phyloP scores from a whole-genome alignment of 106 monocot genomes.

The Xerophyta viscosa region DNA sequence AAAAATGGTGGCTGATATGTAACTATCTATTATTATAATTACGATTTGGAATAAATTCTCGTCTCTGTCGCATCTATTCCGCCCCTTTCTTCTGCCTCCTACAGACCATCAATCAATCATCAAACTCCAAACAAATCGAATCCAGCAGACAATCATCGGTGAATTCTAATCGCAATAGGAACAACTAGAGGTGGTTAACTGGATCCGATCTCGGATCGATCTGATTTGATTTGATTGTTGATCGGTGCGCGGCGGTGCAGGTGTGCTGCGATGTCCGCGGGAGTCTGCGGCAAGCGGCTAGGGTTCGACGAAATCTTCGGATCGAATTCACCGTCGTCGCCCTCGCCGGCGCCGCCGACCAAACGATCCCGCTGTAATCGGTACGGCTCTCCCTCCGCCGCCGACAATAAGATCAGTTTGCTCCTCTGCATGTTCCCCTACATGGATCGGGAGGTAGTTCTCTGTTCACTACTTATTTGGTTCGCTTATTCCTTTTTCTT shows the following conservation, averaged over 20 bases:
- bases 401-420: constrained; percentile 31
- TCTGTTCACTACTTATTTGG: background rate
- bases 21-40: too few relatives aligned
- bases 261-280: constrained; percentile 70
- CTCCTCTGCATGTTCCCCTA: constrained; percentile 48
- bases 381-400: constrained; percentile 28
- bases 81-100: too few relatives aligned
- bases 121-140: background rate
- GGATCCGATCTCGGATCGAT: too few relatives aligned
- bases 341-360: constrained; percentile 9
- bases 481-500: too few relatives aligned
- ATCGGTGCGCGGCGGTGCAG: constrained; percentile 7
- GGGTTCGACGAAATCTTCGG: constrained; percentile 87
- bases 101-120: too few relatives aligned
- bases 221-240: background rate
- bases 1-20: too few relatives aligned
- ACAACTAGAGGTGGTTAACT: background rate
- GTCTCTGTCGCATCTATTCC: too few relatives aligned
- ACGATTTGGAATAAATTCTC: too few relatives aligned
- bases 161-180: background rate
- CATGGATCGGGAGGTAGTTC: constrained; percentile 40
- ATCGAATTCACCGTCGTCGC: constrained; percentile 17
- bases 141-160: background rate
- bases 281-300: constrained; percentile 76
- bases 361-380: constrained; percentile 44